Evolutionary conservation across 352 stramenopile species (phyloP).

Genomic region (Globisporangium cylindrosporum): DNA sequence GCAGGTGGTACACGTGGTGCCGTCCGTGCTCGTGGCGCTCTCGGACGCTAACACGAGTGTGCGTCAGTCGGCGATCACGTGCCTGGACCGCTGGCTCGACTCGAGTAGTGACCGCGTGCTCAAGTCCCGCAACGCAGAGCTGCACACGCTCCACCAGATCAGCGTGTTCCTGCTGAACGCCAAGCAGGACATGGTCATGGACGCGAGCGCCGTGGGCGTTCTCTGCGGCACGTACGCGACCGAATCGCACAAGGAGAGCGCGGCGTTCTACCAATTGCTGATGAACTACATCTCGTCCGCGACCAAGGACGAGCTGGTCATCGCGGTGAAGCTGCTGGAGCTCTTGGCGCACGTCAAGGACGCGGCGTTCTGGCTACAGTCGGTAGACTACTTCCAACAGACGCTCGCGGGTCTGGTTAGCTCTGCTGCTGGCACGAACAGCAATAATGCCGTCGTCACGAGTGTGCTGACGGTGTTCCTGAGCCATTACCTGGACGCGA

Average conservation of each 20-base stretch:
- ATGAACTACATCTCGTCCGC: conserved; percentile 50
- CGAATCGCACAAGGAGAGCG: conserved; percentile 24
- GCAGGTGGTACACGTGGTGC: conserved; percentile 50
- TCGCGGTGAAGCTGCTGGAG: conserved; percentile 60
- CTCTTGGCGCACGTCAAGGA: conserved; percentile 54
- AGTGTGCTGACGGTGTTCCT: conserved; percentile 54
- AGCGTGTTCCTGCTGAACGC: conserved; percentile 48
- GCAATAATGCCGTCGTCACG: conserved; percentile 1
- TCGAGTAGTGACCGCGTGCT: conserved; percentile 26
- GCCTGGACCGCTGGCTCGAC: conserved; percentile 53
- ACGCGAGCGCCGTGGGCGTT: conserved; percentile 47
- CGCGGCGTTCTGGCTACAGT: conserved; percentile 58
- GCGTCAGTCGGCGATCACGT: conserved; percentile 55
- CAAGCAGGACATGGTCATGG: conserved; percentile 79
- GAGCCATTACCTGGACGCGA: conserved; percentile 46
- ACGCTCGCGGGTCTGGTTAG: conserved; percentile 28
- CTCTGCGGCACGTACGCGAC: conserved; percentile 47
- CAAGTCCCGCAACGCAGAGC: conserved; percentile 19
- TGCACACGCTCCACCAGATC: conserved; percentile 36
- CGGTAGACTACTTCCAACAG: conserved; percentile 61
- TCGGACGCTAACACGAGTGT: conserved; percentile 42
- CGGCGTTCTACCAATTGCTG: conserved; percentile 42
- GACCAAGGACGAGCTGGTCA: conserved; percentile 35
- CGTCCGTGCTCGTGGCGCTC: conserved; percentile 66
- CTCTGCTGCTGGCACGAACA: conserved; percentile 2